Evolutionary conservation across 495 filamentous ascomycete species (phyloP).

Genomic region (Xylaria castorea): DNA sequence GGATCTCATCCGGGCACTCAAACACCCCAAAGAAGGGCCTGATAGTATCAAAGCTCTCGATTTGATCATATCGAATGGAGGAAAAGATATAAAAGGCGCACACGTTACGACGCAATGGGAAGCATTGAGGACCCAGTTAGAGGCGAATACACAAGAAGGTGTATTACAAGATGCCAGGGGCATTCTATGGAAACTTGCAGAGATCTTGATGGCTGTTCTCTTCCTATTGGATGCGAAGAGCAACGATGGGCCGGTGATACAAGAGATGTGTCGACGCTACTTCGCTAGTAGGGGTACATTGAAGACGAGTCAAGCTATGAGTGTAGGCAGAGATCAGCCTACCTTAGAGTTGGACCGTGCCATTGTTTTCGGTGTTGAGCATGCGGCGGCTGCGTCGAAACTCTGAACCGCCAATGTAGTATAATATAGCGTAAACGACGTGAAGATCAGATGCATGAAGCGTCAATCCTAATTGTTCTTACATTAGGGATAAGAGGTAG

Average conservation of each 20-base stretch:
- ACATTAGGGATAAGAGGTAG: neutral
- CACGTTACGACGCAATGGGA: constrained; percentile 31
- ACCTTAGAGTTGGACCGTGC: constrained; percentile 26
- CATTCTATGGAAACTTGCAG: constrained; percentile 41
- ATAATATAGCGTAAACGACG: neutral
- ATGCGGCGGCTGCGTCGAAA: neutral
- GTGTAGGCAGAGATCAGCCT: neutral
- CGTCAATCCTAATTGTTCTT: neutral
- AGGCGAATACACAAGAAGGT: constrained; percentile 30
- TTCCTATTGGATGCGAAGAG: constrained; percentile 40
- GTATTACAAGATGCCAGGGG: constrained; percentile 44
- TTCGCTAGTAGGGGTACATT: constrained; percentile 31
- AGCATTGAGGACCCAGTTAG: constrained; percentile 31
- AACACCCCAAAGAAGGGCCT: constrained; percentile 21
- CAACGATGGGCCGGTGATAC: constrained; percentile 34
- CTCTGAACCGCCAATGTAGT: neutral
- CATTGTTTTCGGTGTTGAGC: constrained; percentile 28
- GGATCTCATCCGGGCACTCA: constrained; percentile 57
- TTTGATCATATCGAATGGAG: neutral
- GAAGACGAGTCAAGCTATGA: neutral
- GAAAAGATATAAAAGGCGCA: neutral
- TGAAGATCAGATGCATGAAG: neutral
- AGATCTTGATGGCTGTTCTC: constrained; percentile 45
- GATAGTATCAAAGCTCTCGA: constrained; percentile 23
- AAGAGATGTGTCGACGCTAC: constrained; percentile 41